phyloP scores from a whole-genome alignment of 495 filamentous ascomycete species.

The Jackrogersella minutella region DNA sequence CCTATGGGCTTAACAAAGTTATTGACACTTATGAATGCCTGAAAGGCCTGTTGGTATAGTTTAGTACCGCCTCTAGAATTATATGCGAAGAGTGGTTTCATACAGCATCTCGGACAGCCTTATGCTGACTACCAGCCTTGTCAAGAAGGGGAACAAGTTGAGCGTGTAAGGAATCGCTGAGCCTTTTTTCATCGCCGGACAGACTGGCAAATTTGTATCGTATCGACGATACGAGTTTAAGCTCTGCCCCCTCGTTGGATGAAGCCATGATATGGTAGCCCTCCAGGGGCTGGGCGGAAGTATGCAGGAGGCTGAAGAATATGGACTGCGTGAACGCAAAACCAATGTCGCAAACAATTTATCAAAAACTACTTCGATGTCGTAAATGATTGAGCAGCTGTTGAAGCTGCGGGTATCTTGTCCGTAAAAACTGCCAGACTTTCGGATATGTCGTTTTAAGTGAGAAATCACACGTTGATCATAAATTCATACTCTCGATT shows the following conservation, averaged over 20 bases:
- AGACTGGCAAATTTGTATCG: constrained; percentile 89
- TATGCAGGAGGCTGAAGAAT: neutral
- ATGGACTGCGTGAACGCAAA: neutral
- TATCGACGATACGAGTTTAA: constrained; percentile 86
- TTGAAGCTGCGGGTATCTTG: neutral
- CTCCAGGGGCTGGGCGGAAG: neutral
- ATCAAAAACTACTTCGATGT: neutral
- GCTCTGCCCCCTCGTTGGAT: constrained; percentile 71
- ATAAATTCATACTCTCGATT: neutral
- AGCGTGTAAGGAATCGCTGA: constrained; percentile 75
- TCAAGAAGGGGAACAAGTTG: constrained; percentile 85
- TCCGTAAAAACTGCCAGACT: neutral
- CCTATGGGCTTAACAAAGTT: constrained; percentile 54
- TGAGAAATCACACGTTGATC: neutral
- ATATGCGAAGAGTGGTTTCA: neutral
- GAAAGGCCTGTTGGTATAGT: constrained; percentile 32
- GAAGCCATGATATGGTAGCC: constrained; percentile 33
- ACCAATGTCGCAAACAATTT: neutral
- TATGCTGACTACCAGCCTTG: constrained; percentile 82
- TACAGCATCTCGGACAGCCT: constrained; percentile 68
- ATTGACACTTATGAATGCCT: constrained; percentile 48
- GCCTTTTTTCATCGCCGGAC: constrained; percentile 77
- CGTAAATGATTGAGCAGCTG: neutral
- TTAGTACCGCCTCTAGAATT: constrained; percentile 19
- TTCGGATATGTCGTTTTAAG: neutral